phyloP scores from a whole-genome alignment of 202 grass and related monocot species.

The Setaria viridis region DNA sequence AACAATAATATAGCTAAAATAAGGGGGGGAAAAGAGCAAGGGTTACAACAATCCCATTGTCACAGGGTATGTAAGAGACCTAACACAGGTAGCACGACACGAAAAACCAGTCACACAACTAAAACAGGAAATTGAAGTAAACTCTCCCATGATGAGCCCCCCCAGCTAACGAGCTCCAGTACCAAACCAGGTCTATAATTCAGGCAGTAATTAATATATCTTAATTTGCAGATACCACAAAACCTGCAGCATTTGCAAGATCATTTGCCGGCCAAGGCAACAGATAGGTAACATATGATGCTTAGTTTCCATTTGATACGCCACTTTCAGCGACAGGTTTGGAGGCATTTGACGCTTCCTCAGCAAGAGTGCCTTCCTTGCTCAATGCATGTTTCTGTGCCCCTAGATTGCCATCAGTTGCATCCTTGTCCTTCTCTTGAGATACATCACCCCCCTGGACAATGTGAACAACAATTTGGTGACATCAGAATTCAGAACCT shows the following conservation, averaged over 20 bases:
- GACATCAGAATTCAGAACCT: slow-evolving; percentile 30
- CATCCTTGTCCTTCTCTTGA: slow-evolving; percentile 70
- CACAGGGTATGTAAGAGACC: slow-evolving; percentile 36
- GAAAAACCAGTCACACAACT: slow-evolving; percentile 43
- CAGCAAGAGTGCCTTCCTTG: slow-evolving; percentile 54
- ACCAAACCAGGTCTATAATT: slow-evolving; percentile 24
- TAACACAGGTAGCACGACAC: slow-evolving; percentile 30
- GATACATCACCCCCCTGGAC: slow-evolving; percentile 51
- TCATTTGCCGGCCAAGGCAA: slow-evolving; percentile 24
- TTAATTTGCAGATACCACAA: slow-evolving; percentile 35
- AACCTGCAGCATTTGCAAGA: slow-evolving; percentile 24
- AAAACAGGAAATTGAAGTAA: slow-evolving; percentile 21
- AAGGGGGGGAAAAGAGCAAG: background rate
- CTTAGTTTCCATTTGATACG: slow-evolving; percentile 63
- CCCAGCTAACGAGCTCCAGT: slow-evolving; percentile 23
- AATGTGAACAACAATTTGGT: slow-evolving; percentile 8
- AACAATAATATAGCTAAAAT: slow-evolving; percentile 41
- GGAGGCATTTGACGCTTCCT: slow-evolving; percentile 19
- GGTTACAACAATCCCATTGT: slow-evolving; percentile 42
- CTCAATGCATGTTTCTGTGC: slow-evolving; percentile 62
- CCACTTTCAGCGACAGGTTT: slow-evolving; percentile 61
- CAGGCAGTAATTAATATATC: slow-evolving; percentile 14
- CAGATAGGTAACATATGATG: slow-evolving; percentile 23
- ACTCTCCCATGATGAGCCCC: background rate
- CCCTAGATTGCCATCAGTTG: slow-evolving; percentile 44